Percentiles rank a stretch among this genome's conserved stretches.
These are phyloP conservation scores for Diversispora epigaea DNA, from an alignment of 192 early-diverging fungal genomes.

Conservation along the genomic window DNA sequence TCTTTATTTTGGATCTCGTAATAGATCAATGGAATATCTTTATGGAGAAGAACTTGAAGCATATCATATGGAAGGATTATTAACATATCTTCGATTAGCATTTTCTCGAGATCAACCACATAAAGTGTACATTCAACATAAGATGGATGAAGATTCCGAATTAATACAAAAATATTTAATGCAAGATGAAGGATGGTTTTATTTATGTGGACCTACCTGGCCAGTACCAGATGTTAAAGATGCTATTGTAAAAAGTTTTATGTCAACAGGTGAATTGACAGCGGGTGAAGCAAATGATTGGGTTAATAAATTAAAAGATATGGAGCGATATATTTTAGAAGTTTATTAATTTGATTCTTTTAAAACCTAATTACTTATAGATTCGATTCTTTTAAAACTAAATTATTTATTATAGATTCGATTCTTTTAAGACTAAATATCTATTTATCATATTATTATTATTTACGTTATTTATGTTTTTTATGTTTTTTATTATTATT, in stretches of 20 bases:
- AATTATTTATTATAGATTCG: too few relatives aligned
- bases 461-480: too few relatives aligned
- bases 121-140: slow-evolving; percentile 97
- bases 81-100: slow-evolving; percentile 87
- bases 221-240: slow-evolving; percentile 92
- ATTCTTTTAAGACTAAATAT: too few relatives aligned
- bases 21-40: slow-evolving; percentile 90
- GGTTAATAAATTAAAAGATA: slow-evolving; percentile 90
- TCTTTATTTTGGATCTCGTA: slow-evolving; percentile 94
- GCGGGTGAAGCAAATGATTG: slow-evolving; percentile 62
- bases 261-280: slow-evolving; percentile 57
- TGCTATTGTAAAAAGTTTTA: slow-evolving; percentile 81
- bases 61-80: slow-evolving; percentile 83
- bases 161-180: slow-evolving; percentile 76
- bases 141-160: slow-evolving; percentile 82
- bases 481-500: too few relatives aligned
- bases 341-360: slow-evolving; percentile 60
- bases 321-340: slow-evolving; percentile 90
- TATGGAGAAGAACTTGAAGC: slow-evolving; percentile 98
- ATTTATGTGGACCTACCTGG: slow-evolving; percentile 98
- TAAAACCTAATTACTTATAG: neutral
- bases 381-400: neutral
- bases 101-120: slow-evolving; percentile 93
- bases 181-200: slow-evolving; percentile 80
- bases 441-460: too few relatives aligned